Evolutionary conservation across 805 yeast genomes (phyloP).

Genomic region (Starmerella apis): DNA sequence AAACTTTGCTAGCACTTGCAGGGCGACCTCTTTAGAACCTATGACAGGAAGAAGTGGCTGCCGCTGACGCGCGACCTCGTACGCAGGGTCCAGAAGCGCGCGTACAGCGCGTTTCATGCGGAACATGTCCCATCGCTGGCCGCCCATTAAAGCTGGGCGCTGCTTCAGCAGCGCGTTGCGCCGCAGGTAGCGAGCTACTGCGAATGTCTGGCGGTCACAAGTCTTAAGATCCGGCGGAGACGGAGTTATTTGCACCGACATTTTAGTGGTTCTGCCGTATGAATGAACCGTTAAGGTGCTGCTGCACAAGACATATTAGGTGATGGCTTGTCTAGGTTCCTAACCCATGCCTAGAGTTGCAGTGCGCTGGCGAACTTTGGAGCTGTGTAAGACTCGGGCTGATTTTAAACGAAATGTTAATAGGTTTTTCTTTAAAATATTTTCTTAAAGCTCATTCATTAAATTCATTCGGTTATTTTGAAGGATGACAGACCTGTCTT

Average conservation of each 20-base stretch:
- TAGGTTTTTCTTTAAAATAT: no score
- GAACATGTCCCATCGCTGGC: constrained; percentile 69
- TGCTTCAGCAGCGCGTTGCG: constrained; percentile 59
- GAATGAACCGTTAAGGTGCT: background rate
- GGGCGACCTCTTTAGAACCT: constrained; percentile 44
- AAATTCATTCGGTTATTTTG: no score
- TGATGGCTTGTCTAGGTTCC: background rate
- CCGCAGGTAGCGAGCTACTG: constrained; percentile 62
- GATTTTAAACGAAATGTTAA: no score
- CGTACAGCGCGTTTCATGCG: constrained; percentile 69
- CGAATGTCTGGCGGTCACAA: constrained; percentile 47
- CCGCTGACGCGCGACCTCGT: constrained; percentile 36
- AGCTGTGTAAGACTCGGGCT: no score
- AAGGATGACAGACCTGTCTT: no score
- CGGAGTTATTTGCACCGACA: constrained; percentile 8
- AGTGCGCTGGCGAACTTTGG: background rate
- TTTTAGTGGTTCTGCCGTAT: background rate
- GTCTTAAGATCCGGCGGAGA: constrained; percentile 31
- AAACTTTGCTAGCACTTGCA: constrained; percentile 51
- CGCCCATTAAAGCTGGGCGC: constrained; percentile 68
- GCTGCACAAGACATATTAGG: background rate
- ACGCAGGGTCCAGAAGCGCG: constrained; percentile 65
- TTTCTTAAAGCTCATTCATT: no score
- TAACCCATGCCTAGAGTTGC: background rate
- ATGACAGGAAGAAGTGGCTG: constrained; percentile 43